phyloP scores from a whole-genome alignment of 1,284 basidiomycete species.

The Microbotryum lychnidis-dioicae region DNA sequence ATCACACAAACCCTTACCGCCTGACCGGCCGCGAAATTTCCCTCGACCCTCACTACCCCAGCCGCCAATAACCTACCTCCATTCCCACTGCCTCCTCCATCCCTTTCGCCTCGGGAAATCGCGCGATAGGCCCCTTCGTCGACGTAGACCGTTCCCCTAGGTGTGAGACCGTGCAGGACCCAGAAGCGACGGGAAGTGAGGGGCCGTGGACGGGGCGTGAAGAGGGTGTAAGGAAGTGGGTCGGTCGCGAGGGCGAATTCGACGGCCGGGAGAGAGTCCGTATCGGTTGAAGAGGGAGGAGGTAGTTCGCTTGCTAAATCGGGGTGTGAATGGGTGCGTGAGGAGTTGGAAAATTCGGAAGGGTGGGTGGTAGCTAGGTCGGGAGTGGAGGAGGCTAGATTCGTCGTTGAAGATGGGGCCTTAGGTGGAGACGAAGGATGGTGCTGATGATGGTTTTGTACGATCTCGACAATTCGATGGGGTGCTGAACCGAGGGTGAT shows the following conservation, averaged over 20 bases:
- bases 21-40: slow-evolving; percentile 86
- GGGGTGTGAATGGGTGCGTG: background rate
- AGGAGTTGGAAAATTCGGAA: background rate
- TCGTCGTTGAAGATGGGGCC: background rate
- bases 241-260: slow-evolving; percentile 16
- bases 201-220: slow-evolving; percentile 64
- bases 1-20: slow-evolving; percentile 77
- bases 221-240: slow-evolving; percentile 73
- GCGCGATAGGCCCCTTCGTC: slow-evolving; percentile 83
- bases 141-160: slow-evolving; percentile 78
- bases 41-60: slow-evolving; percentile 78
- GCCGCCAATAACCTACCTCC: slow-evolving; percentile 84
- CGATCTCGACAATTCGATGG: slow-evolving; percentile 68
- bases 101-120: slow-evolving; percentile 50
- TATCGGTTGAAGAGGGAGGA: background rate
- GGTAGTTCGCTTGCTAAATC: too few relatives aligned
- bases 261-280: slow-evolving; percentile 9
- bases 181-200: slow-evolving; percentile 87
- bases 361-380: background rate
- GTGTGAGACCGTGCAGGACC: slow-evolving; percentile 85
- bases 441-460: slow-evolving; percentile 54
- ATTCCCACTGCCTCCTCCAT: slow-evolving; percentile 50
- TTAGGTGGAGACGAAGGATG: slow-evolving; percentile 3
- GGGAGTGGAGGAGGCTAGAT: background rate
- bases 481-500: slow-evolving; percentile 78